phyloP scores from a whole-genome alignment of 257 asterid genomes.

The Cruciata laevipes region DNA sequence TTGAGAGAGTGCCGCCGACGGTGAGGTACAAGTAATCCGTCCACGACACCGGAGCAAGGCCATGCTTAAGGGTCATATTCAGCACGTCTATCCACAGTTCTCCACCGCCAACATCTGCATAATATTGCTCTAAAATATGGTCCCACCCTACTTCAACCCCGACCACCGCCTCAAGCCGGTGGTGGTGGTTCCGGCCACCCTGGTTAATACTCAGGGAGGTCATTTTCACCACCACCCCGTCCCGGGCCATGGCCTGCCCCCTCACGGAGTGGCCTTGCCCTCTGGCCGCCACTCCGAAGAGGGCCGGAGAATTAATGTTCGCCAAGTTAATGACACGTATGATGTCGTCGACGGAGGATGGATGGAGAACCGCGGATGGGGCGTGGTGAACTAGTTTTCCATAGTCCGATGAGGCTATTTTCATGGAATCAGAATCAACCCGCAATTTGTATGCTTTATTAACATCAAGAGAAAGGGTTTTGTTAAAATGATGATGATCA shows the following conservation, averaged over 20 bases:
- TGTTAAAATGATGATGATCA: neutral
- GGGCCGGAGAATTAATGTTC: slow-evolving; percentile 27
- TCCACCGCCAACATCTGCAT: slow-evolving; percentile 68
- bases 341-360: slow-evolving; percentile 45
- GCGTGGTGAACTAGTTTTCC: slow-evolving; percentile 44
- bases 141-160: slow-evolving; percentile 41
- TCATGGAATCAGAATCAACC: slow-evolving; percentile 23
- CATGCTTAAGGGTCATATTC: slow-evolving; percentile 28
- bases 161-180: neutral
- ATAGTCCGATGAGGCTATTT: slow-evolving; percentile 42
- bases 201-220: slow-evolving; percentile 15
- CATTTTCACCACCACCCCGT: slow-evolving; percentile 73
- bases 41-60: slow-evolving; percentile 60
- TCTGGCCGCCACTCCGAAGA: slow-evolving; percentile 50
- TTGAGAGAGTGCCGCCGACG: slow-evolving; percentile 74
- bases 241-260: slow-evolving; percentile 60
- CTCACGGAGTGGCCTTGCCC: slow-evolving; percentile 71
- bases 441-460: slow-evolving; percentile 20
- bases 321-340: slow-evolving; percentile 33
- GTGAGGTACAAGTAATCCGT: slow-evolving; percentile 61
- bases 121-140: slow-evolving; percentile 25
- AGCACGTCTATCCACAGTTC: slow-evolving; percentile 65
- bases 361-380: slow-evolving; percentile 52
- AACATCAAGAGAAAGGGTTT: slow-evolving; percentile 13
- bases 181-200: slow-evolving; percentile 3